These are phyloP conservation scores for Boletus semigastroideus DNA, from an alignment of 1,284 basidiomycete species.

Conservation along the genomic window DNA sequence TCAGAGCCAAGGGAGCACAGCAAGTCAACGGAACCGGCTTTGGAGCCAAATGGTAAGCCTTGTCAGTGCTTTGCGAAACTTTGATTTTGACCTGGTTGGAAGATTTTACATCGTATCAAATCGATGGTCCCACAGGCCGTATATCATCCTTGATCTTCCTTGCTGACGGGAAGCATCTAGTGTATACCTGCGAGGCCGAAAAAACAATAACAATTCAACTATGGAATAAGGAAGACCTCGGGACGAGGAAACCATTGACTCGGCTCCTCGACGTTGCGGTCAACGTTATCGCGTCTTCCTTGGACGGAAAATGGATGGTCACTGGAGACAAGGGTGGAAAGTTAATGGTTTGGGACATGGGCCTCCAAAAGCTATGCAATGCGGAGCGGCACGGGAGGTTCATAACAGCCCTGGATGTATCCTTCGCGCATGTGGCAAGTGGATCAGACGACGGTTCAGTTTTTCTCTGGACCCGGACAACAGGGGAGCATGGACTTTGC, in stretches of 20 bases:
- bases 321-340: slow-evolving; percentile 2
- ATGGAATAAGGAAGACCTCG: background rate
- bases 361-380: background rate
- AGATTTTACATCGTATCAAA: background rate
- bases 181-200: background rate
- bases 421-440: background rate
- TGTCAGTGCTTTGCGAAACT: background rate
- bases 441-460: slow-evolving; percentile 1
- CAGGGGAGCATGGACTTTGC: background rate
- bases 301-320: background rate
- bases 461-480: background rate
- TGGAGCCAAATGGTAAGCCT: background rate
- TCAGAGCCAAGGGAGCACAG: background rate
- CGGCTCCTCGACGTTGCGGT: background rate
- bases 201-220: background rate
- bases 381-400: background rate
- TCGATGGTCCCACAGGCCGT: background rate
- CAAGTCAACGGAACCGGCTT: too few species aligned
- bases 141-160: background rate
- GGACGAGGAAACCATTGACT: background rate
- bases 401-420: slow-evolving; percentile 2
- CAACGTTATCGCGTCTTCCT: background rate
- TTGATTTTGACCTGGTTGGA: background rate
- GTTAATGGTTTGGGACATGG: background rate
- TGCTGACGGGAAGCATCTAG: background rate